Percentiles rank a stretch among this genome's conserved stretches.
Evolutionary conservation across 2,329 filamentous ascomycete genomes (phyloP).

Genomic region (Dryadomyces quercus-mongolicae): DNA sequence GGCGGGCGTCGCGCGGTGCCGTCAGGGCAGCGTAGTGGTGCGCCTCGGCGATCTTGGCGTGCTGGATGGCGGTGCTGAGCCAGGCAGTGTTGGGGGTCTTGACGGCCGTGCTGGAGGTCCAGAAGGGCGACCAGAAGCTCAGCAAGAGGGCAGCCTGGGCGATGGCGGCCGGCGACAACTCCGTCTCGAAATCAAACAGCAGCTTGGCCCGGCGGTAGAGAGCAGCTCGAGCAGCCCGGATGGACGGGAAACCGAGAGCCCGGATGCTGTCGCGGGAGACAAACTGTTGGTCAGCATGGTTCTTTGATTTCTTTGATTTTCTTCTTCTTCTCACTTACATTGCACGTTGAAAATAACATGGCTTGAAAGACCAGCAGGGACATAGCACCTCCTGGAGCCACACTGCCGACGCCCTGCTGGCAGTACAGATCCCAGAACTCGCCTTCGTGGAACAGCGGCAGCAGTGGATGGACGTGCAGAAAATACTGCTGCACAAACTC

Average conservation of each 20-base stretch:
- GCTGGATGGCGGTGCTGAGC: constrained; percentile 12
- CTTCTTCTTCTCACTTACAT: neutral
- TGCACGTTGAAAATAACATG: constrained; percentile 24
- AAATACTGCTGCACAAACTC: constrained; percentile 37
- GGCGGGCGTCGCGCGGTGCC: constrained; percentile 13
- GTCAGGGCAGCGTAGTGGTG: constrained; percentile 10
- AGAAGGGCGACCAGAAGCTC: constrained; percentile 24
- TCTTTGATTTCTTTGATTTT: neutral
- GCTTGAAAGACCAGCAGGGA: constrained; percentile 34
- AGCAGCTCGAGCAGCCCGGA: constrained; percentile 7
- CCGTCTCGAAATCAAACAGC: constrained; percentile 32
- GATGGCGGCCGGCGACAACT: constrained; percentile 26
- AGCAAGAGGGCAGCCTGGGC: constrained; percentile 30
- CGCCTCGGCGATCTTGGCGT: constrained; percentile 11
- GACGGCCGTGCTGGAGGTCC: neutral
- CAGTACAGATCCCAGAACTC: constrained; percentile 34
- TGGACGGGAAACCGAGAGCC: constrained; percentile 9
- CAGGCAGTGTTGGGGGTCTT: constrained; percentile 12
- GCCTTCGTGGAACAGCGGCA: constrained; percentile 31
- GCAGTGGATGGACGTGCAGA: constrained; percentile 31
- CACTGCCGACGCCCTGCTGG: constrained; percentile 9
- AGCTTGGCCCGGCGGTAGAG: constrained; percentile 12
- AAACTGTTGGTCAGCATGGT: neutral
- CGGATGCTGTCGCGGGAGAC: constrained; percentile 10
- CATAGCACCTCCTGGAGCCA: constrained; percentile 15